These are phyloP conservation scores for Zizania latifolia DNA, from an alignment of 176 grass and related monocot species.

Conservation along the genomic window DNA sequence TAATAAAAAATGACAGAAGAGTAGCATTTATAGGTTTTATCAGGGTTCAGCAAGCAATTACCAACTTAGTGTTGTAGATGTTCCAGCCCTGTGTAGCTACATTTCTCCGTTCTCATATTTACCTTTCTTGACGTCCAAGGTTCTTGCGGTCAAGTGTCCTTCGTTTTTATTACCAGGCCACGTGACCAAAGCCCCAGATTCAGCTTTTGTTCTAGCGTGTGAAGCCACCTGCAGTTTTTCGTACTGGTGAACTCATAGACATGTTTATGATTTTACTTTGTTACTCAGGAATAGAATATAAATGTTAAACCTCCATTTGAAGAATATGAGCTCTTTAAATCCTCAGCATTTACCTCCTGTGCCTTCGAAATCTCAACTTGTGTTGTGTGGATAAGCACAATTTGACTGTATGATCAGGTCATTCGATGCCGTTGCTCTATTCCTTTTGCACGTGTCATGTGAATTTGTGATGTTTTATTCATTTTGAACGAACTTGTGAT, in stretches of 20 bases:
- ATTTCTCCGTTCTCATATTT: slow-evolving; percentile 6
- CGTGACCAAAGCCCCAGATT: slow-evolving; percentile 21
- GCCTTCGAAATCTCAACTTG: background rate
- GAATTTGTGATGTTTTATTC: background rate
- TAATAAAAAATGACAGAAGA: slow-evolving; percentile 10
- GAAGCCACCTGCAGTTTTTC: slow-evolving; percentile 27
- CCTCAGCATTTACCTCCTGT: background rate
- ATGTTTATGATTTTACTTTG: background rate
- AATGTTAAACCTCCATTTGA: background rate
- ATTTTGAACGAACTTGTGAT: background rate
- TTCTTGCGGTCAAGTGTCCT: slow-evolving; percentile 24
- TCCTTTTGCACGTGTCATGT: background rate
- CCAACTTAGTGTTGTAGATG: slow-evolving; percentile 38
- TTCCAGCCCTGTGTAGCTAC: slow-evolving; percentile 16
- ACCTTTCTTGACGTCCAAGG: background rate
- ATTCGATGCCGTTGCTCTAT: background rate
- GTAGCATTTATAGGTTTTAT: background rate
- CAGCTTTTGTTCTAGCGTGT: slow-evolving; percentile 13
- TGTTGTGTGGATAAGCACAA: background rate
- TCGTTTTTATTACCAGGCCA: slow-evolving; percentile 37
- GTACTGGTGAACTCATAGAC: background rate
- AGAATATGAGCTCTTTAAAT: background rate
- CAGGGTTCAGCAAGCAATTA: slow-evolving; percentile 8
- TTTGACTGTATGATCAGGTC: background rate
- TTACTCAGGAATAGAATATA: slow-evolving; percentile 14